Evolutionary conservation across 2,329 filamentous ascomycete genomes (phyloP), one percentile per base, ranked within the genome.

Genomic region (Rhynchosporium secalis): DNA sequence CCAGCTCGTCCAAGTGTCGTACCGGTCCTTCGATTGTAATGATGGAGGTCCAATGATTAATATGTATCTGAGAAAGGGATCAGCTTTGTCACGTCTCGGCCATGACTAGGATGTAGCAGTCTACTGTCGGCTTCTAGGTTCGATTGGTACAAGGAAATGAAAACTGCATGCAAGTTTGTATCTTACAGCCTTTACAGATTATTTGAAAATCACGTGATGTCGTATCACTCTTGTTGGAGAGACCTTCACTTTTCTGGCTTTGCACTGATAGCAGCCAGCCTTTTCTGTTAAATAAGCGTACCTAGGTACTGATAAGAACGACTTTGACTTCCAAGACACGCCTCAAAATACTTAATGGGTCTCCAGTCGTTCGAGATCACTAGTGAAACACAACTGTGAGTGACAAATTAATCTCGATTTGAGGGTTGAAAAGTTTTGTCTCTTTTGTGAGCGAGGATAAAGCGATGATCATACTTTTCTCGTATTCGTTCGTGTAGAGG

Each of bases 201-300:
- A 60, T 52, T 9, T 48, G 12, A 26, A 12, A 45, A 13, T 20
- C 28, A 47, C 12, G 36, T 13, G 31, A 15, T 12, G 9, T 20
- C 20, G 20, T 20, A 51, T 31, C 3, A 47, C 33, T 45, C 26
- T 36, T n/a, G 15, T 41, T 20, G 47, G 33, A 61, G 47, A 49
- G 8, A 66, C 65, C 38, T 66, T 66, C 36, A 66, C 60, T 51
- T 55, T 45, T 10, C 65, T 47, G 20, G 31, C 48, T 41, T 66
- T 66, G 45, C 65, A 66, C 46, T 66, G 60, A 6, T 40, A 56
- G 38, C 65, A 65, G 4, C 65, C 65, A 1, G 15, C 49, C 62
- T 60, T 12, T 62, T 64, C 33, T 66, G 64, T 38, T 36, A 56
- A 61, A 64, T 62, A 13, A 52, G 28, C n/a, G 48, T 29, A 12